Percentiles rank a stretch among this genome's conserved stretches.
Conservation (phyloP, 2,329 filamentous ascomycete genomes). For the Diaporthe citriasiana region DNA sequence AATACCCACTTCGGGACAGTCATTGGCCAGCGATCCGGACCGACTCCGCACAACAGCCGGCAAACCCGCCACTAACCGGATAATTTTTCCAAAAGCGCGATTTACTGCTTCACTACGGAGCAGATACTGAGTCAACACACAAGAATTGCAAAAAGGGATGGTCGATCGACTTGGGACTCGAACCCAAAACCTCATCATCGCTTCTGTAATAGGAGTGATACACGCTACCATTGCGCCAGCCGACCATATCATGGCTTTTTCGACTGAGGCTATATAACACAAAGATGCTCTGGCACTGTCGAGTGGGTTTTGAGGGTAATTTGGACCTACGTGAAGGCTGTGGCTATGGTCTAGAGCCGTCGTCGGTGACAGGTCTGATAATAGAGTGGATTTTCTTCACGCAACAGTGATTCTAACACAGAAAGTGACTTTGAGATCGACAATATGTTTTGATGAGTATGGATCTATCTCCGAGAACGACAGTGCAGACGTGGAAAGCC, state of each 20-base stretch:
- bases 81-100: background rate
- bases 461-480: no score
- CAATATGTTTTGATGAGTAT: background rate
- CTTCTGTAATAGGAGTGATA: slow-evolving; percentile 27
- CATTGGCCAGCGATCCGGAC: slow-evolving; percentile 18
- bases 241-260: background rate
- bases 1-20: background rate
- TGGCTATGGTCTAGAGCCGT: background rate
- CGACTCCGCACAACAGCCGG: slow-evolving; percentile 28
- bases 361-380: background rate
- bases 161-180: slow-evolving; percentile 34
- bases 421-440: background rate
- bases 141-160: background rate
- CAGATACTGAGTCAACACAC: no score
- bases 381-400: background rate
- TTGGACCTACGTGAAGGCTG: no score
- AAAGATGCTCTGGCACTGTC: no score
- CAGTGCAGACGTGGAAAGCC: background rate
- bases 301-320: no score
- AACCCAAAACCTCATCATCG: slow-evolving; percentile 36
- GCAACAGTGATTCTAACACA: no score
- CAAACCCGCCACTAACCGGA: background rate
- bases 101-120: background rate
- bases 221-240: slow-evolving; percentile 35
- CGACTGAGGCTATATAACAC: no score